These are phyloP conservation scores for Corniculantispora saksenae DNA, from an alignment of 2,329 filamentous ascomycete species.

Conservation along the genomic window DNA sequence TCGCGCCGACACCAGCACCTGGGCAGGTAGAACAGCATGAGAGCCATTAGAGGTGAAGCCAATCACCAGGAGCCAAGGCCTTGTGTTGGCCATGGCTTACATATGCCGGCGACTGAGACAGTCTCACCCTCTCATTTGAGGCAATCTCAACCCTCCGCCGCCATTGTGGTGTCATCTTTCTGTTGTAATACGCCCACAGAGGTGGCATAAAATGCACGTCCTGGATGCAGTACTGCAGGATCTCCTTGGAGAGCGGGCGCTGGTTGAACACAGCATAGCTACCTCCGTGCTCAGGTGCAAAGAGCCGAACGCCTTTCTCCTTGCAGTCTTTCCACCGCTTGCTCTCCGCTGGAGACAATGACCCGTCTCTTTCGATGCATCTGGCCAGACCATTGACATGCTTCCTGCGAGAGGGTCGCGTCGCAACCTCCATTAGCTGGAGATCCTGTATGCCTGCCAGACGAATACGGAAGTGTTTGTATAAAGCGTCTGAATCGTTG, in stretches of 20 bases:
- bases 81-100: too few species aligned
- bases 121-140: too few species aligned
- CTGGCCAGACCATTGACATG: conserved; percentile 28
- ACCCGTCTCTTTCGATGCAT: conserved; percentile 34
- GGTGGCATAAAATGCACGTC: conserved; percentile 46
- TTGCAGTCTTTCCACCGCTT: conserved; percentile 38
- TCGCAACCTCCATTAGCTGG: conserved; percentile 57
- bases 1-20: too few species aligned
- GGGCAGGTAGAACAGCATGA: too few species aligned
- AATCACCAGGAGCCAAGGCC: too few species aligned
- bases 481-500: conserved; percentile 59
- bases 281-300: conserved; percentile 44
- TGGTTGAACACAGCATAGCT: conserved; percentile 48
- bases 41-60: too few species aligned
- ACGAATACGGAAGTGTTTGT: conserved; percentile 42
- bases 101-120: too few species aligned
- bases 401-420: conserved; percentile 20
- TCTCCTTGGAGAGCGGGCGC: conserved; percentile 42
- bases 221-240: conserved; percentile 47
- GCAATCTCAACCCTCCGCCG: too few species aligned
- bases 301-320: conserved; percentile 38
- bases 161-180: too few species aligned
- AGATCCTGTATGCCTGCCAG: conserved; percentile 51
- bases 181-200: conserved; percentile 33
- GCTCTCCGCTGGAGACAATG: conserved; percentile 20